phyloP scores from a whole-genome alignment of 345 rosid species.

The Gossypium bickii region DNA sequence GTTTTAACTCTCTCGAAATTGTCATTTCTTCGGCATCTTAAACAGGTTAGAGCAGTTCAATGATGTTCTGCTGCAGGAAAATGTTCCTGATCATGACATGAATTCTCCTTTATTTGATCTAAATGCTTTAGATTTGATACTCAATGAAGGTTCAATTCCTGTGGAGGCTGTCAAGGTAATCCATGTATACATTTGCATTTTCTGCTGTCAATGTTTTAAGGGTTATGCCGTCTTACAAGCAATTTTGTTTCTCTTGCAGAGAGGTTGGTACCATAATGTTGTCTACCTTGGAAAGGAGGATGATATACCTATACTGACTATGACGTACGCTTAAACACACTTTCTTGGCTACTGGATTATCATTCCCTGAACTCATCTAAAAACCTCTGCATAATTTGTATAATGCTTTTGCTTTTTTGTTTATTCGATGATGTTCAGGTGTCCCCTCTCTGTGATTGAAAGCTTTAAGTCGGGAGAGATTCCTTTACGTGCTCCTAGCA shows the following conservation, averaged over 20 bases:
- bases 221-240: neutral
- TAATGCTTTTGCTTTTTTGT: neutral
- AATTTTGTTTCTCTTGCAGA: slow-evolving; percentile 34
- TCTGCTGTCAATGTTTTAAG: neutral
- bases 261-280: slow-evolving; percentile 66
- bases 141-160: slow-evolving; percentile 37
- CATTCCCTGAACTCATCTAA: neutral
- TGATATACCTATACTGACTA: slow-evolving; percentile 63
- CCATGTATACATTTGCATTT: neutral
- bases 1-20: neutral
- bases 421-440: slow-evolving; percentile 35
- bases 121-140: slow-evolving; percentile 33
- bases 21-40: neutral
- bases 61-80: slow-evolving; percentile 78
- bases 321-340: slow-evolving; percentile 50
- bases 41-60: slow-evolving; percentile 93
- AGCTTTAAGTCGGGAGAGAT: slow-evolving; percentile 46
- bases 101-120: slow-evolving; percentile 50
- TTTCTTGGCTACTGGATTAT: neutral
- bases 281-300: slow-evolving; percentile 66
- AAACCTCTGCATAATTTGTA: neutral
- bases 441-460: slow-evolving; percentile 34
- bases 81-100: slow-evolving; percentile 30
- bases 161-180: slow-evolving; percentile 58
- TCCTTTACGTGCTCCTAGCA: slow-evolving; percentile 45